These are phyloP conservation scores for Fusarium tricinctum DNA, from an alignment of 2,329 filamentous ascomycete species.

Conservation along the genomic window DNA sequence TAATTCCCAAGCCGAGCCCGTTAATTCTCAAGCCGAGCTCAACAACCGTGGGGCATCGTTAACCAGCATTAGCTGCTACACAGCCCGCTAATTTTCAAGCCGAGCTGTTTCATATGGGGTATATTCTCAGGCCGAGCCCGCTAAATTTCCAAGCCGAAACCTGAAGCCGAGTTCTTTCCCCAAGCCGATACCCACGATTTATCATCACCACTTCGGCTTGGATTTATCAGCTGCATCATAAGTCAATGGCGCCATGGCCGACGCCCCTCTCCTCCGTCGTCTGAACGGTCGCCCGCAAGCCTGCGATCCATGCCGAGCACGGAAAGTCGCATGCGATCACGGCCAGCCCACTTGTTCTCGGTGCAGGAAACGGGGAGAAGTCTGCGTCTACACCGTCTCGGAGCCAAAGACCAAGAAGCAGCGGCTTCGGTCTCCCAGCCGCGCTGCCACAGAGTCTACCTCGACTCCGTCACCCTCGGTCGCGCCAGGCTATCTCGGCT, in stretches of 20 bases:
- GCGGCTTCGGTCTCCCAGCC: slow-evolving; percentile 25
- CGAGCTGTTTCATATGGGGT: no score
- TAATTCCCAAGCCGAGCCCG: slow-evolving; percentile 3
- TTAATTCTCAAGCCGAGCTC: slow-evolving; percentile 21
- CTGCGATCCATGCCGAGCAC: slow-evolving; percentile 57
- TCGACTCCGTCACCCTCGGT: slow-evolving; percentile 40
- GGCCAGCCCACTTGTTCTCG: slow-evolving; percentile 57
- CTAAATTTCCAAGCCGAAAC: slow-evolving; percentile 1
- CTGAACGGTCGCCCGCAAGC: slow-evolving; percentile 50
- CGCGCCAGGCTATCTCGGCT: slow-evolving; percentile 59
- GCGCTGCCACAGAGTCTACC: slow-evolving; percentile 1
- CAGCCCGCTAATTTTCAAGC: no score
- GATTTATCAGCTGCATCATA: slow-evolving; percentile 14
- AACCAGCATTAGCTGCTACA: no score
- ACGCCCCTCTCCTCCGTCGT: slow-evolving; percentile 43
- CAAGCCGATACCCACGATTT: slow-evolving; percentile 35
- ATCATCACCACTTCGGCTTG: slow-evolving; percentile 16
- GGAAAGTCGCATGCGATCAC: slow-evolving; percentile 62
- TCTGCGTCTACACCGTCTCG: slow-evolving; percentile 56
- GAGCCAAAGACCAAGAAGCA: slow-evolving; percentile 37
- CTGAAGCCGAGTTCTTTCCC: slow-evolving; percentile 11
- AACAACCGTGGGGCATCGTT: no score
- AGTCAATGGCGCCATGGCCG: slow-evolving; percentile 31
- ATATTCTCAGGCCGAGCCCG: slow-evolving; percentile 5
- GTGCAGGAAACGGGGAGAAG: slow-evolving; percentile 55